phyloP scores from a whole-genome alignment of 2,329 filamentous ascomycete species.

The Pseudogymnoascus sp. region DNA sequence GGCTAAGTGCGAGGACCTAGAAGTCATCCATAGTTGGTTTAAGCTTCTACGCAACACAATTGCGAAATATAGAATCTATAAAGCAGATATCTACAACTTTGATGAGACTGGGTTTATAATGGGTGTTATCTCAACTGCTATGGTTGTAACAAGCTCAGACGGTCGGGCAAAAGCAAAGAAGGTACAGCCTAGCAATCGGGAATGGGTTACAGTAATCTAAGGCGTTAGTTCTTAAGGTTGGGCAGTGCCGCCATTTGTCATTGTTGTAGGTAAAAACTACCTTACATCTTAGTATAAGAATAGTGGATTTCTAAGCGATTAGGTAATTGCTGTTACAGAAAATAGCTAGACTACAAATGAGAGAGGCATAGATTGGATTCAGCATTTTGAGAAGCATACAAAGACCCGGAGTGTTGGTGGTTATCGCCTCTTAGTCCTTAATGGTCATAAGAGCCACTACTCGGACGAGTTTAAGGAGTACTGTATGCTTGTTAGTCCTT shows the following conservation, averaged over 20 bases:
- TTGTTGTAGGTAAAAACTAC: constrained; percentile 20
- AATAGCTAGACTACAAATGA: constrained; percentile 31
- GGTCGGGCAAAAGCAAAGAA: neutral
- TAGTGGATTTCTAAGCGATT: too few relatives aligned
- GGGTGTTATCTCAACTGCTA: too few relatives aligned
- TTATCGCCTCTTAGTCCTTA: constrained; percentile 29
- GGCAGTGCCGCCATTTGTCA: constrained; percentile 22
- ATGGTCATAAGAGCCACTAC: constrained; percentile 29
- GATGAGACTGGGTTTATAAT: too few relatives aligned
- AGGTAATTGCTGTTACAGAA: constrained; percentile 16
- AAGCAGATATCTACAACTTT: too few relatives aligned
- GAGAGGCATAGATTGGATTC: constrained; percentile 27
- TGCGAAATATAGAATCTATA: too few relatives aligned
- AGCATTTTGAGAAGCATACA: constrained; percentile 28
- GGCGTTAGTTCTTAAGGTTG: neutral
- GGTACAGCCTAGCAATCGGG: neutral
- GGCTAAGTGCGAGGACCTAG: too few relatives aligned
- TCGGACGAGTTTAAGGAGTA: too few relatives aligned
- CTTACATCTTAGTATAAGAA: constrained; percentile 18
- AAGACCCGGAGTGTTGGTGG: constrained; percentile 17
- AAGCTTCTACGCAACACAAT: too few relatives aligned
- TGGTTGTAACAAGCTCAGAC: neutral
- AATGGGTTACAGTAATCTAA: neutral
- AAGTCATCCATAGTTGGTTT: too few relatives aligned
- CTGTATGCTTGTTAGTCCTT: too few relatives aligned